phyloP scores from a whole-genome alignment of 768 basidiomycete species.

The Leccinum ochraceum region DNA sequence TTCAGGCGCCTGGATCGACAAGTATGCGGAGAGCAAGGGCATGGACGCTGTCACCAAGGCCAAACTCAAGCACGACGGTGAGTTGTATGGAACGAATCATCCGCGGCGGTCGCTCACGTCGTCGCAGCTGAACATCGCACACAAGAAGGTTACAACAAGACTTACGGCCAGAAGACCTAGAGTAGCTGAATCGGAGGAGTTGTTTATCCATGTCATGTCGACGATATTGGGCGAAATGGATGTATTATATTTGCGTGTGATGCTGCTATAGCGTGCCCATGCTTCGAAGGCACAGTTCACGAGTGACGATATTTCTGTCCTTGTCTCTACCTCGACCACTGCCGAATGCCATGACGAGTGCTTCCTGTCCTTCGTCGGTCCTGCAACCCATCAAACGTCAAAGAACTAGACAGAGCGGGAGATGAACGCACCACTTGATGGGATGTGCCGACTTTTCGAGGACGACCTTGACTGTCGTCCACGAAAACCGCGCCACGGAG shows the following conservation, averaged over 20 bases:
- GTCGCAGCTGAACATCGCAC: constrained; percentile 18
- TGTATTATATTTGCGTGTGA: constrained; percentile 14
- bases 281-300: constrained; percentile 72
- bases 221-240: background rate
- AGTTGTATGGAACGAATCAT: background rate
- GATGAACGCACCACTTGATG: constrained; percentile 69
- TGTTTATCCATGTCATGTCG: background rate
- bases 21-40: constrained; percentile 27
- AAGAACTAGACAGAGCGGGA: background rate
- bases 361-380: constrained; percentile 83
- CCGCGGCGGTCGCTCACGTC: constrained; percentile 1
- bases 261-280: constrained; percentile 56
- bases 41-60: constrained; percentile 18
- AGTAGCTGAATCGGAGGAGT: constrained; percentile 12
- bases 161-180: constrained; percentile 1
- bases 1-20: constrained; percentile 30
- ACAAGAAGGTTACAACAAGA: background rate
- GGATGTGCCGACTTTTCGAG: constrained; percentile 79
- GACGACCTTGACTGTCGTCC: constrained; percentile 88
- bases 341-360: constrained; percentile 74
- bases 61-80: constrained; percentile 27
- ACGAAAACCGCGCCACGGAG: constrained; percentile 87
- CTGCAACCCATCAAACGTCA: constrained; percentile 39
- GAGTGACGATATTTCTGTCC: constrained; percentile 68
- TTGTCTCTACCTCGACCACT: constrained; percentile 71